Evolutionary conservation across 106 monocot species (phyloP).

Genomic region (Posidonia australis): DNA sequence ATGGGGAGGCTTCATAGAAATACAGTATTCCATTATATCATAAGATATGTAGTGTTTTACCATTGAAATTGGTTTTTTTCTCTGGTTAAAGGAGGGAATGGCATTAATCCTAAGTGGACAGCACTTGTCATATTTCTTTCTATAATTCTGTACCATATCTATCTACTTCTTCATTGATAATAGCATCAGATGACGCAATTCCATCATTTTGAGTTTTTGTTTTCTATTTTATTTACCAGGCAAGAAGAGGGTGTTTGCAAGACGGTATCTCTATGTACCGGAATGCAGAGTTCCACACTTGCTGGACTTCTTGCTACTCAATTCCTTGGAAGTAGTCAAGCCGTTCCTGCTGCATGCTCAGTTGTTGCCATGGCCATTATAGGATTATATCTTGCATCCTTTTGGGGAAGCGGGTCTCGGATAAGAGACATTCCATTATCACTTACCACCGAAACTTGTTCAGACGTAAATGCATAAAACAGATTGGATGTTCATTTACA

Average conservation of each 20-base stretch:
- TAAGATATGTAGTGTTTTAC: no score
- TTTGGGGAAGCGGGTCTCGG: constrained; percentile 78
- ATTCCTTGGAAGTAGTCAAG: constrained; percentile 84
- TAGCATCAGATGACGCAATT: background rate
- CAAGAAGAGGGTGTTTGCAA: constrained; percentile 69
- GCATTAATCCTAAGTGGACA: no score
- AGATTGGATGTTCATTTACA: no score
- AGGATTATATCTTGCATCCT: constrained; percentile 80
- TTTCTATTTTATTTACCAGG: constrained; percentile 25
- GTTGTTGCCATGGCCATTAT: constrained; percentile 91
- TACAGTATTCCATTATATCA: no score
- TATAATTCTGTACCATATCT: background rate
- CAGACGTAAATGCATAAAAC: constrained; percentile 5
- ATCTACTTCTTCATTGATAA: constrained; percentile 3
- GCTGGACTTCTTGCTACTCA: constrained; percentile 95
- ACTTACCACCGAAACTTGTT: constrained; percentile 7
- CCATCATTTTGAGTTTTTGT: background rate
- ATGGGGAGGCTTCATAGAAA: no score
- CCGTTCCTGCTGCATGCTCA: constrained; percentile 93
- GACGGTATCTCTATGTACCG: constrained; percentile 89
- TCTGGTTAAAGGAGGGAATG: no score
- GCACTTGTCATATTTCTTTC: background rate
- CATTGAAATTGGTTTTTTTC: no score
- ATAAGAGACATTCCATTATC: constrained; percentile 45
- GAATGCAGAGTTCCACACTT: constrained; percentile 98